Conservation (phyloP, 176 grass and related monocot genomes). For the Triticum timopheevii region DNA sequence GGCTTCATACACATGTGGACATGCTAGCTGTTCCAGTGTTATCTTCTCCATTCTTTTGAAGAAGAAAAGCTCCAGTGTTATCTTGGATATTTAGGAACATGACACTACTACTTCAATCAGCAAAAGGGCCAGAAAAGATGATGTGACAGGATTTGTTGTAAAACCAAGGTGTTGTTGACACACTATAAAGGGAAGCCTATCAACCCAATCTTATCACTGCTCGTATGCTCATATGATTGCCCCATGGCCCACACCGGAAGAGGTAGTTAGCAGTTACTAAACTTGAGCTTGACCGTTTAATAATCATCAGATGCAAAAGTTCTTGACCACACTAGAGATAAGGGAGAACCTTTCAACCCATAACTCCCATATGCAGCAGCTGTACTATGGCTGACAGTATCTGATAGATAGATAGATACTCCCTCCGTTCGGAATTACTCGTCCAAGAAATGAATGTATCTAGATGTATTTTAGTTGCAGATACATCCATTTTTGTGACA, state of each 20-base stretch:
- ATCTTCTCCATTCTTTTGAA: neutral
- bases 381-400: slow-evolving; percentile 25
- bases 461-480: too few species aligned
- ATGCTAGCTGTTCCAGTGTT: slow-evolving; percentile 18
- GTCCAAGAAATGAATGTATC: too few species aligned
- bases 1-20: slow-evolving; percentile 46
- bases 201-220: slow-evolving; percentile 51
- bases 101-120: slow-evolving; percentile 54
- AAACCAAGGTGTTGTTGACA: slow-evolving; percentile 45
- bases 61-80: slow-evolving; percentile 23
- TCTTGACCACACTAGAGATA: slow-evolving; percentile 18
- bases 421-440: too few species aligned
- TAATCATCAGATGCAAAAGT: slow-evolving; percentile 49
- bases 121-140: slow-evolving; percentile 49
- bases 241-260: slow-evolving; percentile 30
- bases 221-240: slow-evolving; percentile 50
- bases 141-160: slow-evolving; percentile 34
- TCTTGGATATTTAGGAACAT: slow-evolving; percentile 58
- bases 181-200: slow-evolving; percentile 45
- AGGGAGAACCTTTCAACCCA: neutral
- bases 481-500: too few species aligned
- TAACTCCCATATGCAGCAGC: slow-evolving; percentile 22
- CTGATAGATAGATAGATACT: too few species aligned
- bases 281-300: slow-evolving; percentile 22
- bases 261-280: slow-evolving; percentile 49